Base-by-base conservation (phyloP, 2,329 filamentous ascomycete species). In the Alternaria burnsii region DNA sequence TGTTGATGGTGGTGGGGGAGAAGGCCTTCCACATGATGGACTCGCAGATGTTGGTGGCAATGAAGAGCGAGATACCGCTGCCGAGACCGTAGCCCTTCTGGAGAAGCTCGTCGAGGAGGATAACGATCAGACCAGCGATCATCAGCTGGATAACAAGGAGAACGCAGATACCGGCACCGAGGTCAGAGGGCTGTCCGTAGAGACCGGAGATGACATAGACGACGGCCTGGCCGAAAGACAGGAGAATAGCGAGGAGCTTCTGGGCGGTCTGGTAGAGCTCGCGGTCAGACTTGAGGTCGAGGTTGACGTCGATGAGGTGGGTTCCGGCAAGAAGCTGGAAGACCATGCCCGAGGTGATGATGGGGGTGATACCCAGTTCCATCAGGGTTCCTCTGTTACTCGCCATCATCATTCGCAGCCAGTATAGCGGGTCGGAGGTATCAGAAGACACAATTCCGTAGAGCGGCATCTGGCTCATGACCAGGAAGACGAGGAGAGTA, bases 21-120 rank as follows among this genome's bases (percentile, higher is more conserved):
- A 99, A 98, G 53, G 96, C 95, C 88, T 97, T 97, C 95, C 95
- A 99, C 85, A 99, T 91, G 82, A 99, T 99, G 59, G 94, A 97
- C 87, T 99, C 95, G 92, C 95, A 99, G 78, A 99, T 98, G 88
- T 98, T 98, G 85, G 95, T 99, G 71, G 95, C 95, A 79, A 99
- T 99, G 88, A 99, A 99, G 68, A 99, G 91, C 48, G 94, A 98
- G 81, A 99, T 99, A 84, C 95, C 95, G 79, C 92, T 97, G 82
- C 95, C 95, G 68, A 99, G 91, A 82, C 95, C 95, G 78, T 99
- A 99, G 71, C 95, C 95, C 89, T 99, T 99, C 85, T 99, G 96
- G 75, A 99, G 91, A 62, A 99, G 90, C 87, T 99, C 95, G 77
- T 99, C 95, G 61, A 99, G 92, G 62, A 99, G 92, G 81, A 99